Percentiles rank a stretch among this genome's conserved stretches.
phyloP scores from a whole-genome alignment of 345 rosid species.

The Eucalyptus rudis region DNA sequence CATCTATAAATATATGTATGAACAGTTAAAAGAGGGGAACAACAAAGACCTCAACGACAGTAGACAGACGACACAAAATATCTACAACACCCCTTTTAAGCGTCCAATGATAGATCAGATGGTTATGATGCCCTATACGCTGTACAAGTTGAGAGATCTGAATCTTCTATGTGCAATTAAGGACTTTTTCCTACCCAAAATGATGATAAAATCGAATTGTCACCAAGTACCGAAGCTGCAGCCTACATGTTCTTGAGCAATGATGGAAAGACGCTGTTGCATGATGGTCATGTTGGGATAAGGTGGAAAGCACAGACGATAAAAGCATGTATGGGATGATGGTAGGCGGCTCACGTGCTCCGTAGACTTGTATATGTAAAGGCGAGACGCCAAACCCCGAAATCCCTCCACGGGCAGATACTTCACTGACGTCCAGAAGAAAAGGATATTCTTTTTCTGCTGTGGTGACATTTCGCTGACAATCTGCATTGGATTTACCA shows the following conservation, averaged over 20 bases:
- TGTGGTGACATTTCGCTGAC: conserved; percentile 58
- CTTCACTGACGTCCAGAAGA: conserved; percentile 88
- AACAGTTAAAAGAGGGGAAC: not conserved
- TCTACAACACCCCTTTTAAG: not conserved
- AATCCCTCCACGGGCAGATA: conserved; percentile 89
- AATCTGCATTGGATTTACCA: conserved; percentile 32
- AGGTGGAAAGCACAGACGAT: conserved; percentile 65
- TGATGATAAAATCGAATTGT: not conserved
- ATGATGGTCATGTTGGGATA: conserved; percentile 46
- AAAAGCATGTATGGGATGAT: conserved; percentile 82
- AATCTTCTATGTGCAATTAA: conserved; percentile 36
- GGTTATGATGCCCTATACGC: conserved; percentile 21
- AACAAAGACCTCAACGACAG: not conserved
- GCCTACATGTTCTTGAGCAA: conserved; percentile 82
- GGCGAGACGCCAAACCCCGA: conserved; percentile 63
- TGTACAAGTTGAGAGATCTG: conserved; percentile 32
- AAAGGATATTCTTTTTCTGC: conserved; percentile 50
- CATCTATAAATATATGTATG: not conserved
- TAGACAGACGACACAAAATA: not conserved
- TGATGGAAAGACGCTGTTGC: conserved; percentile 49
- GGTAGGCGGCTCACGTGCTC: conserved; percentile 62
- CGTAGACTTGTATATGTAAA: conserved; percentile 44
- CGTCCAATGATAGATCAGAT: not conserved
- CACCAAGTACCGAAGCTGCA: conserved; percentile 92
- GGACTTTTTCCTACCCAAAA: not conserved